Percentiles rank a stretch among this genome's conserved stretches.
phyloP scores from a whole-genome alignment of 1,284 basidiomycete genomes.

The Cryptococcus hybrid region DNA sequence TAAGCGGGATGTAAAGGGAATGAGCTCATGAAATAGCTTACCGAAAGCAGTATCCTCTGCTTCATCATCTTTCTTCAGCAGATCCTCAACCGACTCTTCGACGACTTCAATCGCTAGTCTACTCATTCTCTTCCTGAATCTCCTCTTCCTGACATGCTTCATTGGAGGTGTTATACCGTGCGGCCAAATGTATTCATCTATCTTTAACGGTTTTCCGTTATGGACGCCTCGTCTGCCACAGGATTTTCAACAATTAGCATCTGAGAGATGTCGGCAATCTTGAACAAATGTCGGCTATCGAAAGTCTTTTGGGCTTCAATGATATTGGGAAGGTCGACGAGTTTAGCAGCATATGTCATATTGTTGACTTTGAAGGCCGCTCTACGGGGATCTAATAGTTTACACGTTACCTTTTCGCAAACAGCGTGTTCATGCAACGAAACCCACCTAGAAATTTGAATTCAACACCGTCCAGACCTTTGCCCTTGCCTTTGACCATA shows the following conservation, averaged over 20 bases:
- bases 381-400: slow-evolving; percentile 75
- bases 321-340: slow-evolving; percentile 94
- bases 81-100: slow-evolving; percentile 90
- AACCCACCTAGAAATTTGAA: slow-evolving; percentile 93
- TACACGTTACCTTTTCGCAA: not conserved
- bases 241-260: slow-evolving; percentile 84
- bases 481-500: slow-evolving; percentile 74
- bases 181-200: slow-evolving; percentile 96
- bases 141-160: slow-evolving; percentile 83
- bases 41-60: slow-evolving; percentile 58
- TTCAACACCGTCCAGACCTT: slow-evolving; percentile 78
- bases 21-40: slow-evolving; percentile 8
- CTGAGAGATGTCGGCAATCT: slow-evolving; percentile 97
- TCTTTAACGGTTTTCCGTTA: slow-evolving; percentile 64
- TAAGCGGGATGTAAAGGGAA: not conserved
- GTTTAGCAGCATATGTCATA: slow-evolving; percentile 79
- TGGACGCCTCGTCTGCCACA: slow-evolving; percentile 65
- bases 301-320: slow-evolving; percentile 96
- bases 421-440: not conserved
- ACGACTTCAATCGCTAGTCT: slow-evolving; percentile 89
- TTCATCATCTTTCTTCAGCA: slow-evolving; percentile 80
- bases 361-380: slow-evolving; percentile 87
- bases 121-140: slow-evolving; percentile 70
- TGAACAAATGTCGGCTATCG: slow-evolving; percentile 96
- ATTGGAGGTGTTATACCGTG: slow-evolving; percentile 96